Evolutionary conservation across 1,284 basidiomycete species (phyloP).

Genomic region (Fereydounia khargensis): DNA sequence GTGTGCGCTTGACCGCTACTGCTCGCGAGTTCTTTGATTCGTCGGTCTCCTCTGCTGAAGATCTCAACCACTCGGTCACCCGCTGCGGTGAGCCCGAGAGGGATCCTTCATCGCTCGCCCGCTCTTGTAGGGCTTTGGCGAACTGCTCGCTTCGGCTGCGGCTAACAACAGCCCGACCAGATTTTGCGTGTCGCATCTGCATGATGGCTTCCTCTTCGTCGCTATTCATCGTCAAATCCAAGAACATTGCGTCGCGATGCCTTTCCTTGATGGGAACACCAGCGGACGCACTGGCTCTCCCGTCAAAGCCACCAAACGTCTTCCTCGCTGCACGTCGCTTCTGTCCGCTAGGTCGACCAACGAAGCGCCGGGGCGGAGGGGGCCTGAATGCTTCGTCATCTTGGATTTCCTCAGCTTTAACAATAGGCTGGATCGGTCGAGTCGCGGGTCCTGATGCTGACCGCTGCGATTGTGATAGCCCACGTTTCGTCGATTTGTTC

Average conservation of each 20-base stretch:
- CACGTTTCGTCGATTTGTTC: too few species aligned
- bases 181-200: neutral
- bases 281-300: too few species aligned
- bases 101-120: too few species aligned
- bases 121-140: too few species aligned
- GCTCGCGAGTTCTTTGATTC: neutral
- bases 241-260: slow-evolving; percentile 21
- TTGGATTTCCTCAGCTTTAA: slow-evolving; percentile 1
- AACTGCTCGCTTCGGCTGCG: neutral
- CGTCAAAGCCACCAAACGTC: too few species aligned
- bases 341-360: neutral
- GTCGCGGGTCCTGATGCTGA: neutral
- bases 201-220: slow-evolving; percentile 22
- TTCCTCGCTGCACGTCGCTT: neutral
- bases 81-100: too few species aligned
- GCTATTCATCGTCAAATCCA: slow-evolving; percentile 31
- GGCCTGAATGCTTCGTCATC: neutral
- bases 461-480: too few species aligned
- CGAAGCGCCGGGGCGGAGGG: too few species aligned
- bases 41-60: neutral
- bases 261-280: slow-evolving; percentile 17
- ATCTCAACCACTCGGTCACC: neutral
- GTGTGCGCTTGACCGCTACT: neutral
- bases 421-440: neutral
- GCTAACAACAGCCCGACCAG: neutral